phyloP scores from a whole-genome alignment of 768 basidiomycete genomes.

The Saitozyma sp. region DNA sequence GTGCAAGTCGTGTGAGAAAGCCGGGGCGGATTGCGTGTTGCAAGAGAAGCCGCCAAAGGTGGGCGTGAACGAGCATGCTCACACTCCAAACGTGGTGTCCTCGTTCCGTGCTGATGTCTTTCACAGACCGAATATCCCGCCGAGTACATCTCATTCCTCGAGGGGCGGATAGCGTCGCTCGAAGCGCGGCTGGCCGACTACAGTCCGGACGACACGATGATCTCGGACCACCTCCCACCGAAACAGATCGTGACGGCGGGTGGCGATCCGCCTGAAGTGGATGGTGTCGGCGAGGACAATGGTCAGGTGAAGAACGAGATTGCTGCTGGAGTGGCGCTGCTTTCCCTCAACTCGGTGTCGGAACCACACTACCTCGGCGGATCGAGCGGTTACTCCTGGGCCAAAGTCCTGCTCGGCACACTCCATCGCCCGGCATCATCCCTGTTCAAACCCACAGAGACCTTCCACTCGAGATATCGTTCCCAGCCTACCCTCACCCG shows the following conservation, averaged over 20 bases:
- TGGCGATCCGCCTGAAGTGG: background rate
- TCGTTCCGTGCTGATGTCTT: background rate
- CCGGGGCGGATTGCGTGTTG: slow-evolving; percentile 13
- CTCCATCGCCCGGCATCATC: slow-evolving; percentile 10
- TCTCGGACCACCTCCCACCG: slow-evolving; percentile 10
- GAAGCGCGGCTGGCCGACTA: slow-evolving; percentile 15
- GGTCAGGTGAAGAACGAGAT: slow-evolving; percentile 17
- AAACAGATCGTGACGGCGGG: background rate
- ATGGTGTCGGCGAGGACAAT: background rate
- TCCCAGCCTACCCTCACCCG: background rate
- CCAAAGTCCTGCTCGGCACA: slow-evolving; percentile 13
- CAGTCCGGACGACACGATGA: slow-evolving; percentile 9
- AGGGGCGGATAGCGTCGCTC: slow-evolving; percentile 15
- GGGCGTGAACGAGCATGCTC: background rate
- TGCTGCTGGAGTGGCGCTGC: slow-evolving; percentile 12
- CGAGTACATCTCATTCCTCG: slow-evolving; percentile 16
- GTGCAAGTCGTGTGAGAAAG: slow-evolving; percentile 17
- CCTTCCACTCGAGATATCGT: slow-evolving; percentile 11
- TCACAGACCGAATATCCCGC: slow-evolving; percentile 11
- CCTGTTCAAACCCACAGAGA: slow-evolving; percentile 11
- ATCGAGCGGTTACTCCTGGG: slow-evolving; percentile 14
- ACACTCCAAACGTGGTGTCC: too few species aligned
- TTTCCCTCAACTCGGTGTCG: slow-evolving; percentile 15
- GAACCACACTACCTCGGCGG: slow-evolving; percentile 17
- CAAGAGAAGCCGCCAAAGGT: slow-evolving; percentile 16